Evolutionary conservation across 2,329 filamentous ascomycete species (phyloP).

Genomic region (Verruconis gallopava): DNA sequence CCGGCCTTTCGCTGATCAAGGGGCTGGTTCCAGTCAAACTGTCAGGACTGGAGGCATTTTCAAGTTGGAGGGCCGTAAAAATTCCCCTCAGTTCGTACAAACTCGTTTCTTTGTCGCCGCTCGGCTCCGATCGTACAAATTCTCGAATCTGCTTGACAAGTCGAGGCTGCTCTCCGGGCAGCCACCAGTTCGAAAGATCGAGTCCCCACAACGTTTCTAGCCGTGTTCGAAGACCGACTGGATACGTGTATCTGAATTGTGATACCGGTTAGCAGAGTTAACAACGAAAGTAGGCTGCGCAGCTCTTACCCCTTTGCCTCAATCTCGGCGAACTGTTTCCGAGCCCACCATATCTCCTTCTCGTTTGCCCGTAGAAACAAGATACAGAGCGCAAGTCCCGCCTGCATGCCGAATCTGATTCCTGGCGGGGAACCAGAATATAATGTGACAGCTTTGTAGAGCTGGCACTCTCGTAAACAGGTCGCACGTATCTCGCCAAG

Average conservation of each 20-base stretch:
- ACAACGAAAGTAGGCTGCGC: background rate
- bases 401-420: conserved; percentile 58
- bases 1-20: background rate
- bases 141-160: conserved; percentile 67
- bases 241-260: conserved; percentile 74
- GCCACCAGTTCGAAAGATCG: conserved; percentile 73
- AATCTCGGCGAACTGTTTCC: conserved; percentile 63
- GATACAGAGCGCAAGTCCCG: conserved; percentile 60
- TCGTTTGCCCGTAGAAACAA: conserved; percentile 68
- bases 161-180: conserved; percentile 63
- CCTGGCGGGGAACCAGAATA: conserved; percentile 61
- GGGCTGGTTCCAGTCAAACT: conserved; percentile 1
- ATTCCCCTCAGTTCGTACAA: conserved; percentile 63
- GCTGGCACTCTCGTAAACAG: conserved; percentile 59
- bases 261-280: background rate
- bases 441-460: conserved; percentile 65
- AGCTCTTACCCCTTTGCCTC: conserved; percentile 63
- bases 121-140: conserved; percentile 48
- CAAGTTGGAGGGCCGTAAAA: conserved; percentile 24
- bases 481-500: conserved; percentile 44
- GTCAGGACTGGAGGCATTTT: conserved; percentile 1
- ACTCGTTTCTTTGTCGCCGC: conserved; percentile 44
- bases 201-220: conserved; percentile 67
- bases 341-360: conserved; percentile 64
- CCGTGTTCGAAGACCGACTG: conserved; percentile 56